Evolutionary conservation across 2,329 filamentous ascomycete genomes (phyloP).

Genomic region (Tolypocladium tundrense): DNA sequence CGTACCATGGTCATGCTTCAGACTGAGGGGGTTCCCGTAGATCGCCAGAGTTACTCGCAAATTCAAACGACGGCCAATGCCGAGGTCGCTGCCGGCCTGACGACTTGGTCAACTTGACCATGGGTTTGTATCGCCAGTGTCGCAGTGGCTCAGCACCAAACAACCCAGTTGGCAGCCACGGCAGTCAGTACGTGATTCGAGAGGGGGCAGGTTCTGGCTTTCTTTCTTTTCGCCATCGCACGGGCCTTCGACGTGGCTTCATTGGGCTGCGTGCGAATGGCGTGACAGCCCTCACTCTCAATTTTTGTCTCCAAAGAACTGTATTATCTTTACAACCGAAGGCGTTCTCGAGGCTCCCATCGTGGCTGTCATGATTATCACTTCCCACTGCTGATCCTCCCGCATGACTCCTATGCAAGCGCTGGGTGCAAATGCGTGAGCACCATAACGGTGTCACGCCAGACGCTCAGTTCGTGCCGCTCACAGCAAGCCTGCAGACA

Average conservation of each 20-base stretch:
- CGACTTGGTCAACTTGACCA: background rate
- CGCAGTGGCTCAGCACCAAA: background rate
- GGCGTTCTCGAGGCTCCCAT: background rate
- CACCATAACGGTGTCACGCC: background rate
- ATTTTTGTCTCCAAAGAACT: background rate
- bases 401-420: background rate
- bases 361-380: background rate
- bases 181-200: background rate
- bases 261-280: background rate
- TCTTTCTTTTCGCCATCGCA: background rate
- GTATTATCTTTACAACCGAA: background rate
- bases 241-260: background rate
- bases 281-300: background rate
- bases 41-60: too few species aligned
- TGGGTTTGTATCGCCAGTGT: background rate
- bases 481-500: conserved; percentile 44
- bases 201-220: background rate
- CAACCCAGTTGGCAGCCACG: background rate
- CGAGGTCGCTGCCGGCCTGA: background rate
- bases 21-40: background rate
- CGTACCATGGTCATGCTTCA: too few species aligned
- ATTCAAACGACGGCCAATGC: background rate
- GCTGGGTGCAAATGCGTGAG: background rate
- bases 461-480: conserved; percentile 47
- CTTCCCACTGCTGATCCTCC: background rate